Conservation (phyloP, 1,139 yeast species). For the Debaryomyces udenii region DNA sequence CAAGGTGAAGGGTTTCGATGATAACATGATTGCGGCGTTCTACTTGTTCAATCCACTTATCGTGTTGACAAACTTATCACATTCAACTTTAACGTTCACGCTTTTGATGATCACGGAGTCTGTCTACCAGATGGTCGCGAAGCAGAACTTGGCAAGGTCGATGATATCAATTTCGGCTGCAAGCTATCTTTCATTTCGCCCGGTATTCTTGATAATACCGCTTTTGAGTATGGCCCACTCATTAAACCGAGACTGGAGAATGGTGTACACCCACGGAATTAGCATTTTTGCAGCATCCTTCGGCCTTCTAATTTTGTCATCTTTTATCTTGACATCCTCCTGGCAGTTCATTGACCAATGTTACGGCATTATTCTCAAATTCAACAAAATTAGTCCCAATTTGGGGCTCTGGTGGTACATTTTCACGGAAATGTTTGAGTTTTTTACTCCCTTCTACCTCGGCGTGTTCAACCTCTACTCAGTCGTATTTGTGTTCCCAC, state of each 20-base stretch:
- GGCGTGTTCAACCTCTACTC: slow-evolving; percentile 81
- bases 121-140: slow-evolving; percentile 48
- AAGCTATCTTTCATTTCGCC: slow-evolving; percentile 65
- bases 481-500: slow-evolving; percentile 69
- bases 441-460: slow-evolving; percentile 80
- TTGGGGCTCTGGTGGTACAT: slow-evolving; percentile 98
- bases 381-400: slow-evolving; percentile 77
- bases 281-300: slow-evolving; percentile 30
- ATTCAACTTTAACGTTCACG: slow-evolving; percentile 66
- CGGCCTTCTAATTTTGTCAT: slow-evolving; percentile 37
- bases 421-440: slow-evolving; percentile 92
- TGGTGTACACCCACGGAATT: slow-evolving; percentile 27
- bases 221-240: slow-evolving; percentile 43
- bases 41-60: slow-evolving; percentile 83
- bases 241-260: slow-evolving; percentile 15
- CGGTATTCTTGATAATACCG: slow-evolving; percentile 60
- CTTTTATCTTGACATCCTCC: slow-evolving; percentile 37
- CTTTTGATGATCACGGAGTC: slow-evolving; percentile 59
- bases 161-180: slow-evolving; percentile 63
- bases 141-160: slow-evolving; percentile 45
- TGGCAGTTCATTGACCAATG: slow-evolving; percentile 58
- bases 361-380: slow-evolving; percentile 61
- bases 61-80: slow-evolving; percentile 66
- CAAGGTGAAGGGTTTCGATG: slow-evolving; percentile 29
- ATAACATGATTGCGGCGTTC: slow-evolving; percentile 56